A percentile compares a stretch with the other conserved stretches of the same genome.
Evolutionary conservation across 345 rosid genomes (phyloP).

Genomic region (Odontarrhena argentea): DNA sequence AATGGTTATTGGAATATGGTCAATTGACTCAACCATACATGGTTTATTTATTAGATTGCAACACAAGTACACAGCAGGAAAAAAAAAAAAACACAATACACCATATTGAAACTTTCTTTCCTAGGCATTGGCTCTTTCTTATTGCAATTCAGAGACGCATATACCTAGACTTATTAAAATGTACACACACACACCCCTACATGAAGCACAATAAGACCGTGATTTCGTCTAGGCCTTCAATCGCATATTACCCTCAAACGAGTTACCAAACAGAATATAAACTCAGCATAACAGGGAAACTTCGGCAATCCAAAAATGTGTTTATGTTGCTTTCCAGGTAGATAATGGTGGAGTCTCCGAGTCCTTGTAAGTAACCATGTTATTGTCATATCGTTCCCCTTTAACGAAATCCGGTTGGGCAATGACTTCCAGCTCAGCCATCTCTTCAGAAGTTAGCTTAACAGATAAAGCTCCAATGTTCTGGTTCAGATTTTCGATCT

Average conservation of each 20-base stretch:
- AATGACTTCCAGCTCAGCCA: slow-evolving; percentile 57
- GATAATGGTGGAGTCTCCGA: slow-evolving; percentile 60
- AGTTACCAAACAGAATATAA: slow-evolving; percentile 1
- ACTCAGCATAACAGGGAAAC: neutral
- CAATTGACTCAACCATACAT: neutral
- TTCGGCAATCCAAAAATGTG: neutral
- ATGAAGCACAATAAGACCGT: neutral
- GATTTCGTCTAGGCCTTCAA: neutral
- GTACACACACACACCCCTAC: neutral
- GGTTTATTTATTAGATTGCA: neutral
- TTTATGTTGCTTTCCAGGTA: slow-evolving; percentile 48
- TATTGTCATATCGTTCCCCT: slow-evolving; percentile 44
- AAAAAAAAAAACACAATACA: neutral
- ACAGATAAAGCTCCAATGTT: slow-evolving; percentile 63
- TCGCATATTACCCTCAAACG: neutral
- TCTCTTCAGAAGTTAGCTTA: slow-evolving; percentile 57
- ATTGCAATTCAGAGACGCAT: neutral
- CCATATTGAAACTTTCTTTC: neutral
- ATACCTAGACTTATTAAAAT: neutral
- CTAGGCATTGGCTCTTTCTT: neutral
- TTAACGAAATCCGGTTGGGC: slow-evolving; percentile 47
- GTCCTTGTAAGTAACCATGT: slow-evolving; percentile 31
- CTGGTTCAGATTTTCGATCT: slow-evolving; percentile 60
- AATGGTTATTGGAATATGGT: no score
- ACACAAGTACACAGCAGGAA: slow-evolving; percentile 1